phyloP scores from a whole-genome alignment of 495 filamentous ascomycete genomes.

The Glonium stellatum region DNA sequence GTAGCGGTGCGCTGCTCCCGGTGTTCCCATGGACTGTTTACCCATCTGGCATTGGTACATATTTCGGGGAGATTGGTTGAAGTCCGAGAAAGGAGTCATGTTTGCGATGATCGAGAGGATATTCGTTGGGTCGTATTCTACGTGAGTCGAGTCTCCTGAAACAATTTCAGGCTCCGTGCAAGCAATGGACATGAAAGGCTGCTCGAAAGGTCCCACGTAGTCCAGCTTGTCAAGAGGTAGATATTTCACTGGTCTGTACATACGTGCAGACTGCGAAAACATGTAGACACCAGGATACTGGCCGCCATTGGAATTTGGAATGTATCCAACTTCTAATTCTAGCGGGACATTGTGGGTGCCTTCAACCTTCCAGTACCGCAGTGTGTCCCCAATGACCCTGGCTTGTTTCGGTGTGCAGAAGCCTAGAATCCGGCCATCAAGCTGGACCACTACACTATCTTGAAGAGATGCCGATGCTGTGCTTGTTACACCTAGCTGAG shows the following conservation, averaged over 20 bases:
- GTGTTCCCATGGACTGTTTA: slow-evolving; percentile 98
- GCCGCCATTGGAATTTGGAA: slow-evolving; percentile 77
- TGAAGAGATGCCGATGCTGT: slow-evolving; percentile 65
- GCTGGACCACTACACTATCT: slow-evolving; percentile 78
- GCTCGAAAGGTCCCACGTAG: slow-evolving; percentile 85
- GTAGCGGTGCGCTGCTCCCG: slow-evolving; percentile 74
- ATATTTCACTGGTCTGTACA: slow-evolving; percentile 90
- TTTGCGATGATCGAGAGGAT: slow-evolving; percentile 97
- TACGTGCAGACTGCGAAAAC: slow-evolving; percentile 73
- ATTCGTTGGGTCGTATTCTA: slow-evolving; percentile 91
- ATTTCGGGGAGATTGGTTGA: slow-evolving; percentile 97
- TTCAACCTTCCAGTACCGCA: slow-evolving; percentile 93
- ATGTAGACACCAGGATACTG: slow-evolving; percentile 96
- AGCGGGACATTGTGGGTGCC: slow-evolving; percentile 76
- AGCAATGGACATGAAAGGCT: slow-evolving; percentile 97
- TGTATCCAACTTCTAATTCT: slow-evolving; percentile 83
- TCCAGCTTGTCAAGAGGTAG: slow-evolving; percentile 77
- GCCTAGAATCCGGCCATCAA: slow-evolving; percentile 83
- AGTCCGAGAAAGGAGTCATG: slow-evolving; percentile 97
- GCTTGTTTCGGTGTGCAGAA: slow-evolving; percentile 83
- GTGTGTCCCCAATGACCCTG: slow-evolving; percentile 66
- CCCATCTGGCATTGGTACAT: slow-evolving; percentile 99
- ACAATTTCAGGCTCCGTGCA: slow-evolving; percentile 75
- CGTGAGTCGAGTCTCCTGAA: slow-evolving; percentile 82
- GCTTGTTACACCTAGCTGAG: slow-evolving; percentile 67